Conservation (phyloP, 1,284 basidiomycete species). For the Leccinum pallidistipes region DNA sequence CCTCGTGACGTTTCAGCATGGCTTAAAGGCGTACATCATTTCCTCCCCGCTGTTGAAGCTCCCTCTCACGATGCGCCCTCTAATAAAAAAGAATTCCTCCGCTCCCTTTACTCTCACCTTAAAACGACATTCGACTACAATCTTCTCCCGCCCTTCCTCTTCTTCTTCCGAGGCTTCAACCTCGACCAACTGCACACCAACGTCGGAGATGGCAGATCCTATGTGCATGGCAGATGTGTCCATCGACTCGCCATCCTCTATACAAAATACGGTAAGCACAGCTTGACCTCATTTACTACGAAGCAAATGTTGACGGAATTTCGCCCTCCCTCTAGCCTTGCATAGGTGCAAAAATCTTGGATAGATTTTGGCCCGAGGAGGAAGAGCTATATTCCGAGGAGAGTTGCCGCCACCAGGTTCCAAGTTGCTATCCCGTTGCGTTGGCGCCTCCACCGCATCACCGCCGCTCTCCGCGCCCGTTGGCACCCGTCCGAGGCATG, state of each 20-base stretch:
- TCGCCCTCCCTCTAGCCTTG: slow-evolving; percentile 18
- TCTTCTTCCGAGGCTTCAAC: slow-evolving; percentile 10
- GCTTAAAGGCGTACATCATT: slow-evolving; percentile 32
- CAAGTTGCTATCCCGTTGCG: slow-evolving; percentile 15
- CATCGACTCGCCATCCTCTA: background rate
- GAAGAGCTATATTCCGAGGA: slow-evolving; percentile 23
- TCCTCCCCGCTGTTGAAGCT: slow-evolving; percentile 28
- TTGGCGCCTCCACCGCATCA: slow-evolving; percentile 34
- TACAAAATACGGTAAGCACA: background rate
- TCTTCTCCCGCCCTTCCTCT: slow-evolving; percentile 27
- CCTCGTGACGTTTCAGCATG: slow-evolving; percentile 31
- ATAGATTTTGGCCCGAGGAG: slow-evolving; percentile 35
- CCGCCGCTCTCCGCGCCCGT: slow-evolving; percentile 22
- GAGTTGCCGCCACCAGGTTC: slow-evolving; percentile 8
- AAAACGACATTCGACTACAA: slow-evolving; percentile 29
- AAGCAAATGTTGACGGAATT: slow-evolving; percentile 12
- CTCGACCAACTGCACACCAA: slow-evolving; percentile 16
- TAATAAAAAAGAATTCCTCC: slow-evolving; percentile 32
- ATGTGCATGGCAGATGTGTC: slow-evolving; percentile 10
- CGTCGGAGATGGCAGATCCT: slow-evolving; percentile 23
- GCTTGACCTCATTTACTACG: slow-evolving; percentile 1
- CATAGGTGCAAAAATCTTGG: slow-evolving; percentile 32
- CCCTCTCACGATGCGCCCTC: slow-evolving; percentile 29
- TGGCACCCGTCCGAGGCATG: slow-evolving; percentile 13
- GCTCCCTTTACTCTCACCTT: slow-evolving; percentile 22